Evolutionary conservation across 163 green algal genomes (phyloP).

Genomic region (Picocystis sp.): DNA sequence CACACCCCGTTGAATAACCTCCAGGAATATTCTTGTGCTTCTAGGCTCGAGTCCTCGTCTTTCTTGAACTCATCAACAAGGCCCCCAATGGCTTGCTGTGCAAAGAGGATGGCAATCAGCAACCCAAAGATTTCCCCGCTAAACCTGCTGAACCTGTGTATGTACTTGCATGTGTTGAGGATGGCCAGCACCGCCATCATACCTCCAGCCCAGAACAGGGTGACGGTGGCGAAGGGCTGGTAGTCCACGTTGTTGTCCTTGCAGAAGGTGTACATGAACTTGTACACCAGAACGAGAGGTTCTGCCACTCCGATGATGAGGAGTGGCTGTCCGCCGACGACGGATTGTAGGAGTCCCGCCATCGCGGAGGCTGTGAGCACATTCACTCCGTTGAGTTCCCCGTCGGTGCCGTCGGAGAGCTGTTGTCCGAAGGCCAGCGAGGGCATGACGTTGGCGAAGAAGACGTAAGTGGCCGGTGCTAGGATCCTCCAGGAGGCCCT

Average conservation of each 20-base stretch:
- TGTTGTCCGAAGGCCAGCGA: constrained; percentile 73
- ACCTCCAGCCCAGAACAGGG: constrained; percentile 36
- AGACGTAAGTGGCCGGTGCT: constrained; percentile 56
- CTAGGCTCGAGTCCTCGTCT: constrained; percentile 1
- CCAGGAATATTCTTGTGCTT: constrained; percentile 19
- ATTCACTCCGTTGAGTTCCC: constrained; percentile 37
- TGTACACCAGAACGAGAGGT: constrained; percentile 67
- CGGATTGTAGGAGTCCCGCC: constrained; percentile 33
- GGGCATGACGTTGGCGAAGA: constrained; percentile 59
- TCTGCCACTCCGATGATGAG: constrained; percentile 78
- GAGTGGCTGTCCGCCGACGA: constrained; percentile 72
- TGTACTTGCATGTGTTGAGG: constrained; percentile 31
- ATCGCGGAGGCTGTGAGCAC: constrained; percentile 45
- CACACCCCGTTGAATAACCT: constrained; percentile 59
- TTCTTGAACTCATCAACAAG: constrained; percentile 16
- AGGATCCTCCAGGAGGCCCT: constrained; percentile 30
- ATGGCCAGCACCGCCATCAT: constrained; percentile 39
- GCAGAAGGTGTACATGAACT: constrained; percentile 53
- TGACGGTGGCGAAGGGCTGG: background rate
- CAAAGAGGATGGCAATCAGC: constrained; percentile 71
- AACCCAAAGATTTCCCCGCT: constrained; percentile 66
- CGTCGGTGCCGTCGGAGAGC: constrained; percentile 37
- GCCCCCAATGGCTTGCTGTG: constrained; percentile 59
- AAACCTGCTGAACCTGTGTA: constrained; percentile 59
- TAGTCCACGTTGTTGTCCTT: constrained; percentile 7